These are phyloP conservation scores for Gloeopeniophorella convolvens DNA, from an alignment of 768 basidiomycete genomes.

Conservation along the genomic window DNA sequence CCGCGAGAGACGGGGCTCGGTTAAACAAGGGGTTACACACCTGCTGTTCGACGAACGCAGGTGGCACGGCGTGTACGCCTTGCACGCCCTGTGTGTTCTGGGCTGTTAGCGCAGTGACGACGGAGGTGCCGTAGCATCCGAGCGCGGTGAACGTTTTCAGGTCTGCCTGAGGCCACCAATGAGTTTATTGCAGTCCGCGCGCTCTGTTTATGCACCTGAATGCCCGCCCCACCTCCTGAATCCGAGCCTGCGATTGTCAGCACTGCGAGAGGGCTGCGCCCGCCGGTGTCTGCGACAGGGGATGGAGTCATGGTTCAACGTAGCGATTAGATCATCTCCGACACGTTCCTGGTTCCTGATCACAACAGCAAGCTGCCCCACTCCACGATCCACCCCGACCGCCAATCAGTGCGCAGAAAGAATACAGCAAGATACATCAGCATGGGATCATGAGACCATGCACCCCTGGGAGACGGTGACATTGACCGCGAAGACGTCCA, in stretches of 20 bases:
- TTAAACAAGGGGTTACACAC: slow-evolving; percentile 32
- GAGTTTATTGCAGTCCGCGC: too few species aligned
- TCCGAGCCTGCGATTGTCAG: slow-evolving; percentile 80
- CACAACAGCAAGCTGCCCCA: too few species aligned
- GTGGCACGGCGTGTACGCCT: slow-evolving; percentile 58
- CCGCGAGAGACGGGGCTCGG: background rate
- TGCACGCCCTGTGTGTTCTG: slow-evolving; percentile 88
- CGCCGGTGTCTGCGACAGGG: background rate
- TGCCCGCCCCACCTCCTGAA: slow-evolving; percentile 81
- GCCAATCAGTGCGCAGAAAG: too few species aligned
- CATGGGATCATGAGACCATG: too few species aligned
- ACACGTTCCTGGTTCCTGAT: too few species aligned
- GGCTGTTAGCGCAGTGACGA: slow-evolving; percentile 79
- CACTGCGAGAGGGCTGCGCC: slow-evolving; percentile 28
- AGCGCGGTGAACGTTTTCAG: slow-evolving; percentile 78
- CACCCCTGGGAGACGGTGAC: slow-evolving; percentile 1
- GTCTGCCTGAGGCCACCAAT: slow-evolving; percentile 59
- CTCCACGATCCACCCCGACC: too few species aligned
- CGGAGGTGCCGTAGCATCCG: slow-evolving; percentile 74
- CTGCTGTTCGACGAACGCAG: slow-evolving; percentile 70
- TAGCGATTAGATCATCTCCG: background rate
- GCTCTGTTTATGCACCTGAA: slow-evolving; percentile 50
- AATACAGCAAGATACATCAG: too few species aligned
- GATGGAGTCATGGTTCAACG: background rate
- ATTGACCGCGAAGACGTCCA: slow-evolving; percentile 4